Percentiles rank a stretch among this genome's conserved stretches.
These are phyloP conservation scores for Cucumis melo DNA, from an alignment of 306 rosid species.

Conservation along the genomic window DNA sequence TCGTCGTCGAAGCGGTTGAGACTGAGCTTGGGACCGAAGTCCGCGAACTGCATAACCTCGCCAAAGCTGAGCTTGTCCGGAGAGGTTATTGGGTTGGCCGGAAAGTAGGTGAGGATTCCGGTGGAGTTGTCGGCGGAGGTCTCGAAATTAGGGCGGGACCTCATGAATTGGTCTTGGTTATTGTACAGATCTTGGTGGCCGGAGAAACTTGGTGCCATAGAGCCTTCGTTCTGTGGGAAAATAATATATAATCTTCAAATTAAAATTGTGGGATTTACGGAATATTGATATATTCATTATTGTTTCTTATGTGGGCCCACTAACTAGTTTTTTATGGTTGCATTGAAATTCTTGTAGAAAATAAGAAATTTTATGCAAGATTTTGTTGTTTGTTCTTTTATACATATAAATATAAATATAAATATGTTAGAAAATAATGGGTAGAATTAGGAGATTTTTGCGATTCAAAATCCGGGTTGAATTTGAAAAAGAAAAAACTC, in stretches of 20 bases:
- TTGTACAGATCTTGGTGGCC: conserved; percentile 28
- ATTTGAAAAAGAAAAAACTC: too few relatives aligned
- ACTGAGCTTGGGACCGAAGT: conserved; percentile 73
- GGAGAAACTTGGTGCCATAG: conserved; percentile 37
- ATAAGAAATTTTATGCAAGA: background rate
- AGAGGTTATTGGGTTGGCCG: conserved; percentile 20
- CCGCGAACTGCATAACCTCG: conserved; percentile 92
- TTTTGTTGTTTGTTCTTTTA: background rate
- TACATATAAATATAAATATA: too few relatives aligned
- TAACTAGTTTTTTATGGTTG: background rate
- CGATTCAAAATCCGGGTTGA: too few relatives aligned
- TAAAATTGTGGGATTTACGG: background rate
- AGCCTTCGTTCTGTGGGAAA: conserved; percentile 28
- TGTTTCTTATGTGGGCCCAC: background rate
- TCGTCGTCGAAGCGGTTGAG: conserved; percentile 19
- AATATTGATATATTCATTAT: background rate
- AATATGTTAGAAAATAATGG: too few relatives aligned
- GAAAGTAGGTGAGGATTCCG: conserved; percentile 33
- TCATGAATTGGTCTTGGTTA: conserved; percentile 26
- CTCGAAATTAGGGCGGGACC: conserved; percentile 26
- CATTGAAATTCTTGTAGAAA: background rate
- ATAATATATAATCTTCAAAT: background rate
- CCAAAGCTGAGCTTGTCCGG: conserved; percentile 66
- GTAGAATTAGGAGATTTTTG: too few relatives aligned
- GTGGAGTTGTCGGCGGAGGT: conserved; percentile 15